These are phyloP conservation scores for Amphichorda felina DNA, from an alignment of 2,329 filamentous ascomycete species.

Conservation along the genomic window DNA sequence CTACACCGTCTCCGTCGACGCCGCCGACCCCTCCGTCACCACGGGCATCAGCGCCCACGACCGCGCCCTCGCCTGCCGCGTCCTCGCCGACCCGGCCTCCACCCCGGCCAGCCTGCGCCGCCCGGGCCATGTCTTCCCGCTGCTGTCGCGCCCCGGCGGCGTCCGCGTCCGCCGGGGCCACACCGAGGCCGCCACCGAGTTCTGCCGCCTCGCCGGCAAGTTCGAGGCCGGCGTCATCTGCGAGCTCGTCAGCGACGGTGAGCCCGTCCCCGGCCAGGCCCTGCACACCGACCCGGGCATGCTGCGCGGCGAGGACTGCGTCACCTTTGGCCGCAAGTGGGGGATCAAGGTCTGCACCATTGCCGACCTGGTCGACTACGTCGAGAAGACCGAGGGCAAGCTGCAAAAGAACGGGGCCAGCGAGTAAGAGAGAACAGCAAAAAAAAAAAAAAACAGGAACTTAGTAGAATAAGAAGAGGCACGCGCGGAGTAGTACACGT, in stretches of 20 bases:
- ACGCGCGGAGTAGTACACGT: too few species aligned
- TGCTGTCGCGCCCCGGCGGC: conserved; percentile 68
- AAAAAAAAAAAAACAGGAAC: conserved; percentile 3
- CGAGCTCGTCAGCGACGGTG: conserved; percentile 83
- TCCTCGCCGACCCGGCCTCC: conserved; percentile 56
- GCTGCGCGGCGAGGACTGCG: conserved; percentile 81
- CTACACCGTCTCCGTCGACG: conserved; percentile 85
- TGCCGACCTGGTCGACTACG: conserved; percentile 70
- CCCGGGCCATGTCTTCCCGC: conserved; percentile 82
- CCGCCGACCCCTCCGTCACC: conserved; percentile 57
- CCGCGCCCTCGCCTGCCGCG: conserved; percentile 68
- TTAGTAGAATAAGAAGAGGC: too few species aligned
- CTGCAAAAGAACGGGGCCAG: conserved; percentile 29
- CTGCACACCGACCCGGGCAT: conserved; percentile 63
- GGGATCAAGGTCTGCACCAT: conserved; percentile 93
- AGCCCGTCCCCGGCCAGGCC: conserved; percentile 55
- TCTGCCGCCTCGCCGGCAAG: conserved; percentile 78
- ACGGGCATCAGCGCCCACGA: conserved; percentile 90
- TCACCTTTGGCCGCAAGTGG: conserved; percentile 79
- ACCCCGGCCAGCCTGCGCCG: conserved; percentile 55
- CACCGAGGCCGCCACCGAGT: conserved; percentile 87
- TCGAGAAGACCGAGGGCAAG: conserved; percentile 65
- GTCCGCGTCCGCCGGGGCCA: conserved; percentile 73
- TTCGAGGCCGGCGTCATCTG: conserved; percentile 69
- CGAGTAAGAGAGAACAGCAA: background rate